These are phyloP conservation scores for Apodospora peruviana DNA, from an alignment of 495 filamentous ascomycete genomes.

Conservation along the genomic window DNA sequence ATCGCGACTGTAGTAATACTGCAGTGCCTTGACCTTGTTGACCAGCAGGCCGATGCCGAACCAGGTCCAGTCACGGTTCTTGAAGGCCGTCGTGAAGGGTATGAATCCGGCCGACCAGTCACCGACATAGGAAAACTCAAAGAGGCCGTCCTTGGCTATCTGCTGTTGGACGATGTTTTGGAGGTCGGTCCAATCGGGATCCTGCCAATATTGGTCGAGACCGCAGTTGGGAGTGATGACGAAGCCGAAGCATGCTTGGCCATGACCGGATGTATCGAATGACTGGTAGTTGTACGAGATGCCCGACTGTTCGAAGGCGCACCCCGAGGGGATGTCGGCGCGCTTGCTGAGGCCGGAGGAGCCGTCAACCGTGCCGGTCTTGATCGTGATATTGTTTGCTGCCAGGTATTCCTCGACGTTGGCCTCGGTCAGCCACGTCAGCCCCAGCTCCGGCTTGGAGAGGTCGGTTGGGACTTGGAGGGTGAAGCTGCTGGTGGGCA, in stretches of 20 bases:
- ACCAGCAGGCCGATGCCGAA: neutral
- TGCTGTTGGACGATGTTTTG: neutral
- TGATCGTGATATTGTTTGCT: neutral
- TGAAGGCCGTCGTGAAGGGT: neutral
- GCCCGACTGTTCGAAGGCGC: neutral
- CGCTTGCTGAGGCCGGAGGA: neutral
- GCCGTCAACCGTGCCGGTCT: neutral
- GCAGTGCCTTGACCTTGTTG: neutral
- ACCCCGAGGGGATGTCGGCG: neutral
- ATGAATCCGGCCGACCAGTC: neutral
- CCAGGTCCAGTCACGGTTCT: neutral
- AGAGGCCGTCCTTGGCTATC: neutral
- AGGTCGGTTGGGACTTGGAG: neutral
- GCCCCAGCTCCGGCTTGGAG: neutral
- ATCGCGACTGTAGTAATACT: neutral
- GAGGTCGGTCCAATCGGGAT: neutral
- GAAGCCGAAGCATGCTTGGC: neutral
- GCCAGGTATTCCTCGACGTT: neutral
- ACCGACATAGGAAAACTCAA: neutral
- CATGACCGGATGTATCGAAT: neutral
- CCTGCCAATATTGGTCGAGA: neutral
- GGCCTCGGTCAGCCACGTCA: neutral
- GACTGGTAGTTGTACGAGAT: neutral
- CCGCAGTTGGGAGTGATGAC: neutral
- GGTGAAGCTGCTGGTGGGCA: neutral